Base-by-base conservation (phyloP, 2,329 filamentous ascomycete genomes). In the Colletotrichum plurivorum region DNA sequence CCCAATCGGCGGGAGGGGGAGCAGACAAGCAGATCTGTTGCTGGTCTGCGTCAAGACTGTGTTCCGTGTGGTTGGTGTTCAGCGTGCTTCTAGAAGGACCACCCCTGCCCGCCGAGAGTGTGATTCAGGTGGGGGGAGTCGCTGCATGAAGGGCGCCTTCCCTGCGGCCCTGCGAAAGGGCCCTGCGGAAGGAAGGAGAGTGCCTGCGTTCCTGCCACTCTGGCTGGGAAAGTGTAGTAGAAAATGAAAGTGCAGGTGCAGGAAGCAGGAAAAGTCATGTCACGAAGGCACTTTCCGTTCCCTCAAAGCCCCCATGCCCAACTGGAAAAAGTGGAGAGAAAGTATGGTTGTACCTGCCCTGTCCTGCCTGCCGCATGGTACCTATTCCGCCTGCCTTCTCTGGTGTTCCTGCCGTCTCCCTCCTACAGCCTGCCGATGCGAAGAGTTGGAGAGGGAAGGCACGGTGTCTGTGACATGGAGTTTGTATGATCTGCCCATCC, bases 71-170 rank as follows among this genome's bases (percentile, higher is more conserved):
- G 61, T n/a, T 15, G 54, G 55, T 39, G 36, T 67, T 69, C 62
- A 66, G 49, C 45, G 36, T 8, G 20, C 52, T 69, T 69, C 67
- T 69, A 69, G 62, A 69, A 69, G 62, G 67, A 52, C n/a, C n/a
- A 61, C 54, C 67, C 62, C 62, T 56, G 66, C n/a, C 56, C 18
- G 43, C 15, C 15, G 18, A 22, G 51, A 49, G 16, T 43, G 13
- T 25, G 9, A 16, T 43, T 20, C 15, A 36, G 36, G 15, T 15
- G 39, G 49, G 51, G 61, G 51, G 51, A 56, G 12, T 51, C 54
- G 56, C 62, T 18, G 36, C 49, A 69, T 69, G 10, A 69, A 69
- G 22, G 12, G 31, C 18, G 22, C 41, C 39, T 66, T 48, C 53
- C 46, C 53, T 52, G 43, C 57, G 46, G 31, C 22, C 52, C 58